These are phyloP conservation scores for Epicoccum sorghinum DNA, from an alignment of 2,329 filamentous ascomycete species.

Conservation along the genomic window DNA sequence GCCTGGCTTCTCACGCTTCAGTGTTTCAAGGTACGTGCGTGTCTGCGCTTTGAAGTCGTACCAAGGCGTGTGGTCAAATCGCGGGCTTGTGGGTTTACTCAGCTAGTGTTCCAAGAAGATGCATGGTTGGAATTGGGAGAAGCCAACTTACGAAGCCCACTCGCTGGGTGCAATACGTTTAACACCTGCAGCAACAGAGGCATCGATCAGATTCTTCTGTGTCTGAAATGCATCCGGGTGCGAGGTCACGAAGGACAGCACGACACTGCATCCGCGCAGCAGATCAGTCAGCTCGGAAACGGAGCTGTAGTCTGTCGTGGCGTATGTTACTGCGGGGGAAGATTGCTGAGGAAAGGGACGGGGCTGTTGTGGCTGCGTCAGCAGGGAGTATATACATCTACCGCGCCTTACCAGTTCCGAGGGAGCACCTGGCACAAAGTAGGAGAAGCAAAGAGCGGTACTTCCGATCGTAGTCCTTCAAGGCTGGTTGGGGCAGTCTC, in stretches of 20 bases:
- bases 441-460: no score
- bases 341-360: no score
- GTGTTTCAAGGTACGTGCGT: neutral
- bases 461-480: no score
- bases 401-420: no score
- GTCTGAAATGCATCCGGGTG: neutral
- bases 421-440: no score
- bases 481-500: no score
- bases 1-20: neutral
- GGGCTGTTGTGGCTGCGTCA: no score
- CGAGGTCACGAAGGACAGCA: neutral
- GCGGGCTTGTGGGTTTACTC: neutral
- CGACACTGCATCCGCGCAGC: neutral
- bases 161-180: neutral
- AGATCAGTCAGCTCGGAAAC: neutral
- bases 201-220: neutral
- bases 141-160: neutral
- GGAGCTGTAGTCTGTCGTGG: neutral
- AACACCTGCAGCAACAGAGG: neutral
- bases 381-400: no score
- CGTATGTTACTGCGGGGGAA: neutral
- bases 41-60: neutral
- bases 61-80: neutral
- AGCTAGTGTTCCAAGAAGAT: neutral
- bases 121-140: no score